These are phyloP conservation scores for Endoconidiophora polonica DNA, from an alignment of 2,329 filamentous ascomycete species.

Conservation along the genomic window DNA sequence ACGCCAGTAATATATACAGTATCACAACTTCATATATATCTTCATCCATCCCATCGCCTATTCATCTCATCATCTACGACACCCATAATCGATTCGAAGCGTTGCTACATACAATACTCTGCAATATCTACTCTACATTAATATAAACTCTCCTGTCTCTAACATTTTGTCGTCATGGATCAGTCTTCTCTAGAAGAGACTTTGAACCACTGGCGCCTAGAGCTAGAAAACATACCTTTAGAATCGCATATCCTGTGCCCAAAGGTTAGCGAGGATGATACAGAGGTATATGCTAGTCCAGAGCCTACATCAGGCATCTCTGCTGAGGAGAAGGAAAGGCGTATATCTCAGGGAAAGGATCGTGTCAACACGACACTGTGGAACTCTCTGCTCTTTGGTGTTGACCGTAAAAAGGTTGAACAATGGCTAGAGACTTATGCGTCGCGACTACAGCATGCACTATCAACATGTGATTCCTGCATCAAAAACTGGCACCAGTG, in stretches of 20 bases:
- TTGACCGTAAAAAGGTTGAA: constrained; percentile 42
- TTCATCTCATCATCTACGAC: too few relatives aligned
- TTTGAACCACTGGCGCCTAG: constrained; percentile 27
- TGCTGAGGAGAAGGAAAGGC: constrained; percentile 31
- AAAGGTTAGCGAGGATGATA: constrained; percentile 43
- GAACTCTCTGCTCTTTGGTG: constrained; percentile 52
- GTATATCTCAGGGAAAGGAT: constrained; percentile 36
- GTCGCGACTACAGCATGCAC: constrained; percentile 35
- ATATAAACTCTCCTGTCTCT: too few relatives aligned
- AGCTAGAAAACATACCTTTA: constrained; percentile 27
- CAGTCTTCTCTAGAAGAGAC: constrained; percentile 22
- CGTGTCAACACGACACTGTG: constrained; percentile 48
- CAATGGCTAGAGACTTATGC: constrained; percentile 44
- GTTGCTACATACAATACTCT: too few relatives aligned
- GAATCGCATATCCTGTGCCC: constrained; percentile 53
- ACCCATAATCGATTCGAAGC: too few relatives aligned
- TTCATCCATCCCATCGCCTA: too few relatives aligned
- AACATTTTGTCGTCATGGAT: constrained; percentile 22
- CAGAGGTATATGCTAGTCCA: constrained; percentile 36
- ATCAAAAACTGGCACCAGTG: constrained; percentile 58
- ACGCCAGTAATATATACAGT: too few relatives aligned
- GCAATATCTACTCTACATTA: too few relatives aligned
- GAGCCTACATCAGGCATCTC: constrained; percentile 34
- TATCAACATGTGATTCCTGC: constrained; percentile 52
- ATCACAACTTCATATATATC: too few relatives aligned